A percentile compares a stretch with the other conserved stretches of the same genome.
Conservation (phyloP, 2,329 filamentous ascomycete genomes). For the Fusarium temperatum region DNA sequence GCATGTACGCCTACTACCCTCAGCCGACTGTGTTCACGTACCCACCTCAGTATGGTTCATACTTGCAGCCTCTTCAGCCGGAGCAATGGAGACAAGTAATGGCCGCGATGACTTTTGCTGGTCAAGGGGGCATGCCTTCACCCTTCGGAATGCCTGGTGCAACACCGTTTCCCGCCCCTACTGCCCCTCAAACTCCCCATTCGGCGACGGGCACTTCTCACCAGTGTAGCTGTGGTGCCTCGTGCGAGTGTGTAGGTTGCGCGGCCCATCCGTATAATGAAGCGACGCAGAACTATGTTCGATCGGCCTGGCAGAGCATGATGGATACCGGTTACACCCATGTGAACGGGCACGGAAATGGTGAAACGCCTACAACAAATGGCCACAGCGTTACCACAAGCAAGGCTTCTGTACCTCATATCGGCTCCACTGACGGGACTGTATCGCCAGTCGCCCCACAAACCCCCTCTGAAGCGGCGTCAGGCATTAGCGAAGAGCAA, state of each 20-base stretch:
- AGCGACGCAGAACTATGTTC: conserved; percentile 64
- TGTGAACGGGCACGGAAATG: conserved; percentile 38
- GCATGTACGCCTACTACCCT: conserved; percentile 53
- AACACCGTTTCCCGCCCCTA: conserved; percentile 30
- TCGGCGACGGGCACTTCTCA: conserved; percentile 47
- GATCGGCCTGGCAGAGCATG: conserved; percentile 58
- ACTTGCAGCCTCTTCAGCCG: conserved; percentile 63
- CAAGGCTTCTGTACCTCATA: conserved; percentile 18
- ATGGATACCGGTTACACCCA: conserved; percentile 42
- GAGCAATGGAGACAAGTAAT: conserved; percentile 62
- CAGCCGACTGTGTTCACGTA: conserved; percentile 62
- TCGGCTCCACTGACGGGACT: conserved; percentile 38
- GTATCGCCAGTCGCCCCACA: conserved; percentile 53
- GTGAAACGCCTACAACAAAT: conserved; percentile 32
- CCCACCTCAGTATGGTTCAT: conserved; percentile 64
- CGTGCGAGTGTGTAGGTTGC: conserved; percentile 74
- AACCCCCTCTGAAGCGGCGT: conserved; percentile 59
- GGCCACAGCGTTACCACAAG: conserved; percentile 23
- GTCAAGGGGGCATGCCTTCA: conserved; percentile 45
- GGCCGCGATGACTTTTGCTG: conserved; percentile 50
- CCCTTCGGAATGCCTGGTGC: conserved; percentile 40
- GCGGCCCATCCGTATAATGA: conserved; percentile 74
- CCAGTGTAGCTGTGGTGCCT: conserved; percentile 70
- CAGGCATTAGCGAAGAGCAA: conserved; percentile 59
- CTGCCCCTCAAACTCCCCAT: conserved; percentile 26